phyloP scores from a whole-genome alignment of 495 filamentous ascomycete species.

The Recurvomyces mirabilis region DNA sequence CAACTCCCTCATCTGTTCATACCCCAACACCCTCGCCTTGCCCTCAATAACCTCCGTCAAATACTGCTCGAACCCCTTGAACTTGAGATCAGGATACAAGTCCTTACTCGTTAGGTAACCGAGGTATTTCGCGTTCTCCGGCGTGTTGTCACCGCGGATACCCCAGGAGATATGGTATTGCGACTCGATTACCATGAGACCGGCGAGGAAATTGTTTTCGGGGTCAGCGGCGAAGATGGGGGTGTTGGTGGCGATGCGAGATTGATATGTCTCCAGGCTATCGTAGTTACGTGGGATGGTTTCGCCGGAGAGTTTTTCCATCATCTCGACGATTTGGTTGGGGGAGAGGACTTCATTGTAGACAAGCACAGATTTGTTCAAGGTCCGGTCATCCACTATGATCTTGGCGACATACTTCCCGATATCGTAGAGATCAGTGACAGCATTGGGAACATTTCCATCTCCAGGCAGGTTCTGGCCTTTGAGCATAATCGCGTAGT shows the following conservation, averaged over 20 bases:
- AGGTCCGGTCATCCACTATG: conserved; percentile 42
- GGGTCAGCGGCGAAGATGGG: conserved; percentile 36
- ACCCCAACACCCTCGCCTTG: neutral
- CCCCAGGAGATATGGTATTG: conserved; percentile 44
- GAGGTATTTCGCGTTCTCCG: conserved; percentile 46
- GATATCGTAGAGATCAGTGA: conserved; percentile 46
- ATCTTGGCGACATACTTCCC: conserved; percentile 47
- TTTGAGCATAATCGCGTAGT: conserved; percentile 39
- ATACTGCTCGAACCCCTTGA: conserved; percentile 1
- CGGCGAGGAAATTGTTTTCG: conserved; percentile 37
- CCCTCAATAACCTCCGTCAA: conserved; percentile 1
- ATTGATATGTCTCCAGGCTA: conserved; percentile 23
- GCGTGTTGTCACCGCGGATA: conserved; percentile 46
- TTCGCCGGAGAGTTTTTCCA: conserved; percentile 46
- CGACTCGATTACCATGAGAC: conserved; percentile 34
- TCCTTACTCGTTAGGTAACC: conserved; percentile 47
- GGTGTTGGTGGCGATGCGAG: conserved; percentile 29
- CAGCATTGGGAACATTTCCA: conserved; percentile 37
- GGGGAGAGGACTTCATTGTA: conserved; percentile 40
- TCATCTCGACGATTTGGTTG: conserved; percentile 39
- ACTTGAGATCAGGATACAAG: conserved; percentile 40
- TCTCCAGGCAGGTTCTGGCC: conserved; percentile 41
- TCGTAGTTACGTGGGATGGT: conserved; percentile 42
- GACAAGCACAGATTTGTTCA: conserved; percentile 47
- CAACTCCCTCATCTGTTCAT: neutral